Conservation (phyloP, 1,139 yeast species). For the Magnusiomyces starmeri region DNA sequence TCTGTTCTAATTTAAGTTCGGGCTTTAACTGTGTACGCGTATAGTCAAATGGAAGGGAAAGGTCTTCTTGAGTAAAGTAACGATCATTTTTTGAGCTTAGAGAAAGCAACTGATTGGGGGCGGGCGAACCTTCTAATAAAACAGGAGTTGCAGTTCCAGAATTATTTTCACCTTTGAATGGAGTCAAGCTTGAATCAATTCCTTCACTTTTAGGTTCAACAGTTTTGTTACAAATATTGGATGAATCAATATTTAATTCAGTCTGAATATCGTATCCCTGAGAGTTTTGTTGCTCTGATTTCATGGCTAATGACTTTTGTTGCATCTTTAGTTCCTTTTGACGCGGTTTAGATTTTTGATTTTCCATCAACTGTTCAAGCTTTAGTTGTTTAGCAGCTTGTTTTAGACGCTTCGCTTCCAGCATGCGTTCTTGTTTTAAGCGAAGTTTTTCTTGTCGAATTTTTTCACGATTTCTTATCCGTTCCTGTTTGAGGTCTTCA, state of each 20-base stretch:
- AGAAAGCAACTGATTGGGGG: background rate
- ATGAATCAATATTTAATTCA: background rate
- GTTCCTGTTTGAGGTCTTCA: slow-evolving; percentile 14
- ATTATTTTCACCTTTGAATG: background rate
- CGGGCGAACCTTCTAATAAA: slow-evolving; percentile 9
- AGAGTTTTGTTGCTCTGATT: background rate
- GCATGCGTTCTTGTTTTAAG: slow-evolving; percentile 13
- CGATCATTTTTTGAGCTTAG: slow-evolving; percentile 3
- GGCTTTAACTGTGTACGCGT: slow-evolving; percentile 12
- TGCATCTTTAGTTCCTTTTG: slow-evolving; percentile 28
- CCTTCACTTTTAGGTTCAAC: background rate
- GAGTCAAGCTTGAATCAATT: background rate
- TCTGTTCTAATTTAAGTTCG: slow-evolving; percentile 9
- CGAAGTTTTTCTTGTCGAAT: slow-evolving; percentile 11
- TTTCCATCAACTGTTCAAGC: slow-evolving; percentile 10
- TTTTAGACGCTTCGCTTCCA: slow-evolving; percentile 14
- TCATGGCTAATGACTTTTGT: background rate
- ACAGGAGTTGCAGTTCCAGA: slow-evolving; percentile 13
- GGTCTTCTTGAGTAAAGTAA: slow-evolving; percentile 22
- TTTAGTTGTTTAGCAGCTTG: slow-evolving; percentile 13
- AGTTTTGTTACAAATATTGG: background rate
- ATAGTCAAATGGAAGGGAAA: slow-evolving; percentile 19
- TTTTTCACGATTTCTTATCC: slow-evolving; percentile 13
- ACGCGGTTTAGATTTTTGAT: slow-evolving; percentile 45
- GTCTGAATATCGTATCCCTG: background rate